phyloP scores from a whole-genome alignment of 495 filamentous ascomycete species.

The Extremus antarcticus region DNA sequence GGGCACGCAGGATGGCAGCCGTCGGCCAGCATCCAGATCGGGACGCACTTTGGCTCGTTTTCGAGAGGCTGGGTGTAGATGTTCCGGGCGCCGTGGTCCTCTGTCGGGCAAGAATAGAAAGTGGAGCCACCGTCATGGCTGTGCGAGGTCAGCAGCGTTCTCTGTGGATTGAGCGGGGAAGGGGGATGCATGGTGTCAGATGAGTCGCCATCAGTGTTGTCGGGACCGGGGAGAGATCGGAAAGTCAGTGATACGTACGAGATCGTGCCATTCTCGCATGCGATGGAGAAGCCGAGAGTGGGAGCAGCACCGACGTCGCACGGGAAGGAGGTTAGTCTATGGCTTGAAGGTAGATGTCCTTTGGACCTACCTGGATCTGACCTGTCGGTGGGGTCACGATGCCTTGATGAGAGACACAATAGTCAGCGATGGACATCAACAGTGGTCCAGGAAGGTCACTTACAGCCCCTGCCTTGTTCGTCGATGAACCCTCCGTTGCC shows the following conservation, averaged over 20 bases:
- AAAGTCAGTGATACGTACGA: background rate
- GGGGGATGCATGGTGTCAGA: no score
- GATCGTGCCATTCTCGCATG: slow-evolving; percentile 21
- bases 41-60: slow-evolving; percentile 14
- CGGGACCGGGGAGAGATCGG: no score
- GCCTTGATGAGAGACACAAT: background rate
- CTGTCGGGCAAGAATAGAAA: background rate
- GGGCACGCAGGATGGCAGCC: background rate
- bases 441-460: background rate
- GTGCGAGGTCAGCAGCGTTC: no score
- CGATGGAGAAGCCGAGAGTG: slow-evolving; percentile 25
- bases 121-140: background rate
- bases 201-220: no score
- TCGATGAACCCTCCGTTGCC: slow-evolving; percentile 36
- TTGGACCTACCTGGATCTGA: no score
- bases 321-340: no score
- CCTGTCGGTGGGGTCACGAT: slow-evolving; percentile 47
- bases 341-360: no score
- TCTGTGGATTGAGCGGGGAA: no score
- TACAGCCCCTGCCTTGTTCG: slow-evolving; percentile 41
- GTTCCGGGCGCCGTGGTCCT: slow-evolving; percentile 10
- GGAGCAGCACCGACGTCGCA: slow-evolving; percentile 45
- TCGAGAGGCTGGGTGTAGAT: slow-evolving; percentile 19
- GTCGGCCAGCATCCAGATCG: slow-evolving; percentile 13
- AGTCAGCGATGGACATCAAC: background rate